Evolutionary conservation across 306 rosid species (phyloP).

Genomic region (Trifolium dubium): DNA sequence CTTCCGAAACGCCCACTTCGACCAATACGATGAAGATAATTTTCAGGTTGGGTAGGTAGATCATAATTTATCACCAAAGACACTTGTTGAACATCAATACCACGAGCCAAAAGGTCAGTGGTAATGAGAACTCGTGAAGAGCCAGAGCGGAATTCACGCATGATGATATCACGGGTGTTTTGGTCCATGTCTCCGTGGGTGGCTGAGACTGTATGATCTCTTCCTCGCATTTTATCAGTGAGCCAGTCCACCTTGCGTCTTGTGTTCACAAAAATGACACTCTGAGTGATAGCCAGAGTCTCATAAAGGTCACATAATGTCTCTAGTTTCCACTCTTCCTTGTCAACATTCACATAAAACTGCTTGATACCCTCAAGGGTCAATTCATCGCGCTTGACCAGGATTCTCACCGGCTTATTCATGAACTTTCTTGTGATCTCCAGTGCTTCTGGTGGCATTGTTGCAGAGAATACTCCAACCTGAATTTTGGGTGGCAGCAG

Average conservation of each 20-base stretch:
- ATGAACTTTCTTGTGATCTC: conserved; percentile 94
- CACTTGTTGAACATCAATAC: conserved; percentile 95
- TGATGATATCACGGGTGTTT: conserved; percentile 87
- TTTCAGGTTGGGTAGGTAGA: conserved; percentile 93
- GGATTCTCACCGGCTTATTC: conserved; percentile 93
- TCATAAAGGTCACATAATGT: conserved; percentile 90
- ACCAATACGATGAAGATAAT: conserved; percentile 91
- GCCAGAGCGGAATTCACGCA: conserved; percentile 96
- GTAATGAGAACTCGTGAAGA: conserved; percentile 93
- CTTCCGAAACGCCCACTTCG: conserved; percentile 98
- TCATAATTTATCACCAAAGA: conserved; percentile 89
- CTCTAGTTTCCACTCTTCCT: conserved; percentile 95
- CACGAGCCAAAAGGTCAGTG: conserved; percentile 94
- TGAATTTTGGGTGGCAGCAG: conserved; percentile 83
- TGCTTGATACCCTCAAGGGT: conserved; percentile 97
- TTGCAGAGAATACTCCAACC: conserved; percentile 95
- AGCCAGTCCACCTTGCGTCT: conserved; percentile 99
- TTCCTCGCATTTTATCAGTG: conserved; percentile 89
- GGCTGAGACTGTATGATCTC: conserved; percentile 92
- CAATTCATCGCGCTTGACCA: conserved; percentile 91
- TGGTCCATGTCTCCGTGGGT: conserved; percentile 99
- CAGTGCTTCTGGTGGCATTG: conserved; percentile 97
- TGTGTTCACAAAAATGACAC: conserved; percentile 90
- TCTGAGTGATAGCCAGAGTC: conserved; percentile 89
- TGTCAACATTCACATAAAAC: conserved; percentile 82